Conservation (phyloP, 495 filamentous ascomycete species). For the Tuber microsphaerosporum region DNA sequence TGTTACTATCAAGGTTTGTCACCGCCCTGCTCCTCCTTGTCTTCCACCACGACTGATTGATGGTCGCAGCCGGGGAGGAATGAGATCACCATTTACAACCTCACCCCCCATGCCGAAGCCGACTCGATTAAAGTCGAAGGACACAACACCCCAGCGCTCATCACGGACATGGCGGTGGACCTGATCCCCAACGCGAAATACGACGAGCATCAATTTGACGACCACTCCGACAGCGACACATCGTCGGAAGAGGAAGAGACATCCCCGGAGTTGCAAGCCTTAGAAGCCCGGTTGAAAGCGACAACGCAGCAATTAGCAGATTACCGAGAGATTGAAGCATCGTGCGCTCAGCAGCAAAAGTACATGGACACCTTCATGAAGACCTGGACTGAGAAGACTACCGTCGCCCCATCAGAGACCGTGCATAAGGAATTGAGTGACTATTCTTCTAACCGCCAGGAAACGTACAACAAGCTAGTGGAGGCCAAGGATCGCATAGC, state of each 20-base stretch:
- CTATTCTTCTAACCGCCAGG: background rate
- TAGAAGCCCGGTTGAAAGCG: background rate
- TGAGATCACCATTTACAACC: constrained; percentile 58
- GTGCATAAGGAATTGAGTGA: background rate
- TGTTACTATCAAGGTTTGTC: constrained; percentile 51
- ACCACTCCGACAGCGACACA: constrained; percentile 42
- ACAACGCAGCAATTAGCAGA: background rate
- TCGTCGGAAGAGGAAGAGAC: background rate
- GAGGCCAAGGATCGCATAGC: background rate
- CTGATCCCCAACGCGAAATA: constrained; percentile 54
- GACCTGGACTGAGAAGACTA: background rate
- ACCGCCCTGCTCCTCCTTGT: background rate
- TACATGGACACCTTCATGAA: constrained; percentile 3
- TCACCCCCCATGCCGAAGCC: constrained; percentile 58
- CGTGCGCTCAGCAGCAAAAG: background rate
- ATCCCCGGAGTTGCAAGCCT: background rate
- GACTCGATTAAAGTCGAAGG: constrained; percentile 67
- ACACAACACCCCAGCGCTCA: constrained; percentile 52
- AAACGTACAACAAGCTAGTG: constrained; percentile 2
- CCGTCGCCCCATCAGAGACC: background rate
- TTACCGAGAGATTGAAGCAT: background rate
- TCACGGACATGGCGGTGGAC: constrained; percentile 61
- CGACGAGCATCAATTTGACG: constrained; percentile 53
- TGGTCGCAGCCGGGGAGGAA: constrained; percentile 52
- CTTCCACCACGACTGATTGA: background rate